phyloP scores from a whole-genome alignment of 129 eudicot genomes.

The Centaurea solstitialis region DNA sequence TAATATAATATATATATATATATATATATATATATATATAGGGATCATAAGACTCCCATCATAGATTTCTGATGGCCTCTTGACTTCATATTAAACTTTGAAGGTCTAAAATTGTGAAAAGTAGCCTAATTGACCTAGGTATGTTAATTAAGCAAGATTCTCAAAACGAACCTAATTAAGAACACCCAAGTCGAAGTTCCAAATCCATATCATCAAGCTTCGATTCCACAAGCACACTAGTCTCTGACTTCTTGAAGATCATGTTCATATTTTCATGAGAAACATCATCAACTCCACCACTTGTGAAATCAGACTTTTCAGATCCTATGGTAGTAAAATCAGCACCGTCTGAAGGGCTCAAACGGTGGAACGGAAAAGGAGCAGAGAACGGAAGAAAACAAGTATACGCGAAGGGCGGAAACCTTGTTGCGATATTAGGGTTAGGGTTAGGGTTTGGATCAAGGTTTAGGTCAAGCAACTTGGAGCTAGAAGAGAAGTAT shows the following conservation, averaged over 20 bases:
- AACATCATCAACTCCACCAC: constrained; percentile 4
- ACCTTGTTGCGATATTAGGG: constrained; percentile 19
- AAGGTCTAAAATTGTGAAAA: not conserved
- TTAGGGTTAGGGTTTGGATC: constrained; percentile 37
- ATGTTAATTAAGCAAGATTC: not conserved
- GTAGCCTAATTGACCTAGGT: not conserved
- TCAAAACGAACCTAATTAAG: constrained; percentile 18
- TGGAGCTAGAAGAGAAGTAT: not conserved
- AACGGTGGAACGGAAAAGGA: not conserved
- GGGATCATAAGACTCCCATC: not conserved
- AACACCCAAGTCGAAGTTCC: constrained; percentile 49
- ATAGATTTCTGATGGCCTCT: constrained; percentile 2
- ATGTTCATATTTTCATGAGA: not conserved
- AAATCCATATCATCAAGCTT: constrained; percentile 36
- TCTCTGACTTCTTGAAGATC: constrained; percentile 24
- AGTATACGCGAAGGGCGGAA: constrained; percentile 4
- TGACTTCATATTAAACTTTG: not conserved
- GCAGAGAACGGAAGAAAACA: constrained; percentile 17
- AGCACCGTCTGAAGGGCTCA: not conserved
- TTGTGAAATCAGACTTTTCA: constrained; percentile 1
- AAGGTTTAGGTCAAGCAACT: constrained; percentile 18
- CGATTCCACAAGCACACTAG: constrained; percentile 13
- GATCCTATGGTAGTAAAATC: not conserved
- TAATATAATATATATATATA: not conserved
- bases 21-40: not conserved